These are phyloP conservation scores for Corynascus novoguineensis DNA, from an alignment of 495 filamentous ascomycete species.

Conservation along the genomic window DNA sequence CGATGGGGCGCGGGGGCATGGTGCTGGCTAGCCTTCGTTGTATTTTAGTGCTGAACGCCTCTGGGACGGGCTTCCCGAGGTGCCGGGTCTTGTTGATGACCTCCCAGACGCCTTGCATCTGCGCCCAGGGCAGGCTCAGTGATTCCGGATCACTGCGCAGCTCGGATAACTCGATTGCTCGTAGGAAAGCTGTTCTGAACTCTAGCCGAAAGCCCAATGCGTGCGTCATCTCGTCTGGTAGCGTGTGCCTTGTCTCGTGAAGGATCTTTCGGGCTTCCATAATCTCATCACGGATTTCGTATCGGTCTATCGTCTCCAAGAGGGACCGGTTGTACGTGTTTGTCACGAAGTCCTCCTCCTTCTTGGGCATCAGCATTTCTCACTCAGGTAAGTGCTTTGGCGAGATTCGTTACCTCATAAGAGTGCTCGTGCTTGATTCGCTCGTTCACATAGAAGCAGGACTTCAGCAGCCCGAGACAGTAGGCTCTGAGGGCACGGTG, in stretches of 20 bases:
- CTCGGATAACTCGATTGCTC: conserved; percentile 41
- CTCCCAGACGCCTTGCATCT: conserved; percentile 43
- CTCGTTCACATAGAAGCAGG: conserved; percentile 72
- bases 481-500: conserved; percentile 74
- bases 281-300: conserved; percentile 55
- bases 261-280: conserved; percentile 55
- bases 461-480: conserved; percentile 77
- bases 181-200: conserved; percentile 60
- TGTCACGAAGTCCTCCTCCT: conserved; percentile 96
- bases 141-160: conserved; percentile 39
- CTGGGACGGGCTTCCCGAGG: conserved; percentile 61
- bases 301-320: conserved; percentile 54
- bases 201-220: conserved; percentile 60
- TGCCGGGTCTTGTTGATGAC: conserved; percentile 50
- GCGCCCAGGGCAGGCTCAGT: conserved; percentile 43
- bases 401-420: conserved; percentile 68
- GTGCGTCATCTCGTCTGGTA: conserved; percentile 46
- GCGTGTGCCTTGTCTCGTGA: conserved; percentile 36
- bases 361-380: conserved; percentile 24
- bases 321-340: conserved; percentile 80
- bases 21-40: conserved; percentile 87
- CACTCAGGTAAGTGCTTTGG: not conserved
- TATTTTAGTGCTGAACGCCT: conserved; percentile 83
- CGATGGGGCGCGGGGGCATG: conserved; percentile 85
- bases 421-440: conserved; percentile 72